phyloP scores from a whole-genome alignment of 2,329 filamentous ascomycete genomes.

The Fusarium sp. region DNA sequence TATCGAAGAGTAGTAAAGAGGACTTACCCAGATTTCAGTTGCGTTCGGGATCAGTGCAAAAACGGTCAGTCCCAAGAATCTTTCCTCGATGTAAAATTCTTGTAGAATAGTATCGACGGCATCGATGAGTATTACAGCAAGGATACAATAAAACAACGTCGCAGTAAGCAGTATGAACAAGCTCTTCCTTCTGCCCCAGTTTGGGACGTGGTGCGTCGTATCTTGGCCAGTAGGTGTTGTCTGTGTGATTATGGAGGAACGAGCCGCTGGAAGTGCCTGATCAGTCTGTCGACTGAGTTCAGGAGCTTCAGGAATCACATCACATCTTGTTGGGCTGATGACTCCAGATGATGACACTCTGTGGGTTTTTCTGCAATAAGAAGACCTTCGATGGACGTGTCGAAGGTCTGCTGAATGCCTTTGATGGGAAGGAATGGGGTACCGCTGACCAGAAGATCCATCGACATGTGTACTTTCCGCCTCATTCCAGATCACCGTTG shows the following conservation, averaged over 20 bases:
- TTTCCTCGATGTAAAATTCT: background rate
- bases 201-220: background rate
- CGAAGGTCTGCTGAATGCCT: too few relatives aligned
- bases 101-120: slow-evolving; percentile 1
- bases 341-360: too few relatives aligned
- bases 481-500: background rate
- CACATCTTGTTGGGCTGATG: too few relatives aligned
- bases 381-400: too few relatives aligned
- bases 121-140: background rate
- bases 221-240: too few relatives aligned
- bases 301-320: too few relatives aligned
- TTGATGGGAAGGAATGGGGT: too few relatives aligned
- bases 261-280: too few relatives aligned
- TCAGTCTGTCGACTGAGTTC: too few relatives aligned
- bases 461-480: background rate
- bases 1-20: background rate
- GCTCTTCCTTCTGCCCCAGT: background rate
- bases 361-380: too few relatives aligned
- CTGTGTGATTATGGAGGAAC: too few relatives aligned
- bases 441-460: too few relatives aligned
- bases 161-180: background rate
- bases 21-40: slow-evolving; percentile 4
- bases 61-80: background rate
- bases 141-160: background rate
- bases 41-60: slow-evolving; percentile 4